Conservation (phyloP, 2,329 filamentous ascomycete genomes). For the Colletotrichum acutatum region DNA sequence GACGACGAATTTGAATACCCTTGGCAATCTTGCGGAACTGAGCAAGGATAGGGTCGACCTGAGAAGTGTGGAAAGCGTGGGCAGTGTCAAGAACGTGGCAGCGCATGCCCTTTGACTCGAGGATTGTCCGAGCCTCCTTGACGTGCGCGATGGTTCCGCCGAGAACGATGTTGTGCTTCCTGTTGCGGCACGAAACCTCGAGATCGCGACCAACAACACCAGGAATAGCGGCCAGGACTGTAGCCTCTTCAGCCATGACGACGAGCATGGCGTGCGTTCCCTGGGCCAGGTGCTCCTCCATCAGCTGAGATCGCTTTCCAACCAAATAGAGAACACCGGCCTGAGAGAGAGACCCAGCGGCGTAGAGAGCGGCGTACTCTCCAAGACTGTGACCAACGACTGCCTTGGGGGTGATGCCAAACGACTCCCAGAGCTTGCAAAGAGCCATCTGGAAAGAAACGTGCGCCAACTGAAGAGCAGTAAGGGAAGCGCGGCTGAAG, state of each 20-base stretch:
- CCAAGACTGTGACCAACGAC: constrained; percentile 74
- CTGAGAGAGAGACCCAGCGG: constrained; percentile 76
- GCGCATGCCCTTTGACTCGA: constrained; percentile 49
- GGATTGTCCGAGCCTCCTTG: constrained; percentile 52
- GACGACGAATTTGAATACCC: constrained; percentile 51
- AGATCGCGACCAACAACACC: constrained; percentile 47
- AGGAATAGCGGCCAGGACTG: constrained; percentile 64
- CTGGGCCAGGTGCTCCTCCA: constrained; percentile 71
- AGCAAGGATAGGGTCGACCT: constrained; percentile 65
- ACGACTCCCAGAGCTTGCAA: constrained; percentile 63
- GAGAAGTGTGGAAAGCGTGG: constrained; percentile 64
- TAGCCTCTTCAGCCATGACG: constrained; percentile 58
- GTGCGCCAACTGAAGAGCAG: constrained; percentile 64
- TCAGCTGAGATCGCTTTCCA: constrained; percentile 71
- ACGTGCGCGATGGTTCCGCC: constrained; percentile 56
- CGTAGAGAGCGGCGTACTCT: constrained; percentile 78
- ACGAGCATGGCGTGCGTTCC: constrained; percentile 72
- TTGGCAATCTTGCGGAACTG: constrained; percentile 63
- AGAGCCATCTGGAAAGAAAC: constrained; percentile 67
- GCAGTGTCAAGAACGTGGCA: constrained; percentile 59
- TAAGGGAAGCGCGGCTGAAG: constrained; percentile 57
- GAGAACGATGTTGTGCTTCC: constrained; percentile 78
- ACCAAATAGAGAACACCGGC: constrained; percentile 79
- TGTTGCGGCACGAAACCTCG: constrained; percentile 78
- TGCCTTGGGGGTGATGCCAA: constrained; percentile 64